phyloP scores from a whole-genome alignment of 257 asterid genomes.

The Capsicum pubescens region DNA sequence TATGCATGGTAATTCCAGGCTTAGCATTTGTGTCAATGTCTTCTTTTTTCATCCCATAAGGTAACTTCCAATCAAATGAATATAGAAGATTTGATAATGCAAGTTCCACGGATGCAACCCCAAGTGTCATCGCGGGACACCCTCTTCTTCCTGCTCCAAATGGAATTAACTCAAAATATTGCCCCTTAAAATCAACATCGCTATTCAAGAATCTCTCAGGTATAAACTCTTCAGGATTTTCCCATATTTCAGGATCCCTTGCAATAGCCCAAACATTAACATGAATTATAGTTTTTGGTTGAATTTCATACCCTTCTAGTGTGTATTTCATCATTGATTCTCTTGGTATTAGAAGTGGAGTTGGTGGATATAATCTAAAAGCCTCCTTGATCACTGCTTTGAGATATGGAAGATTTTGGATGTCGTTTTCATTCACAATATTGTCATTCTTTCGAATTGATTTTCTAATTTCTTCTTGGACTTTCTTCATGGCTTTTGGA shows the following conservation, averaged over 20 bases:
- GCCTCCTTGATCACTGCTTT: constrained; percentile 14
- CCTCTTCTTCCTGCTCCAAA: no score
- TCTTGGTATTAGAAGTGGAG: background rate
- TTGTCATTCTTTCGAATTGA: background rate
- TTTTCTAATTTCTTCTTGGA: background rate
- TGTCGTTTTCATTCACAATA: background rate
- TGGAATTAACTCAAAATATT: no score
- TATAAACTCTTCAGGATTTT: no score
- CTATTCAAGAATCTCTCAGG: no score
- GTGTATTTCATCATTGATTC: background rate
- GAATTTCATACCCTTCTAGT: background rate
- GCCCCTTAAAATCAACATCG: no score
- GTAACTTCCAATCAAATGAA: no score
- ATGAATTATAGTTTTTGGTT: background rate
- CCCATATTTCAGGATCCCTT: background rate
- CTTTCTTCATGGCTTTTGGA: background rate
- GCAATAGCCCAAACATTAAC: background rate
- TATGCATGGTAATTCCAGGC: no score
- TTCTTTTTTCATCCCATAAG: no score
- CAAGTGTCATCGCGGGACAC: no score
- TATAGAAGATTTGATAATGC: no score
- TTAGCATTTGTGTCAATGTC: no score
- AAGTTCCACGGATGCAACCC: no score
- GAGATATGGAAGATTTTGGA: background rate
- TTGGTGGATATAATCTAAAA: background rate